Conservation (phyloP, 176 grass and related monocot genomes). For the Lolium multiflorum region DNA sequence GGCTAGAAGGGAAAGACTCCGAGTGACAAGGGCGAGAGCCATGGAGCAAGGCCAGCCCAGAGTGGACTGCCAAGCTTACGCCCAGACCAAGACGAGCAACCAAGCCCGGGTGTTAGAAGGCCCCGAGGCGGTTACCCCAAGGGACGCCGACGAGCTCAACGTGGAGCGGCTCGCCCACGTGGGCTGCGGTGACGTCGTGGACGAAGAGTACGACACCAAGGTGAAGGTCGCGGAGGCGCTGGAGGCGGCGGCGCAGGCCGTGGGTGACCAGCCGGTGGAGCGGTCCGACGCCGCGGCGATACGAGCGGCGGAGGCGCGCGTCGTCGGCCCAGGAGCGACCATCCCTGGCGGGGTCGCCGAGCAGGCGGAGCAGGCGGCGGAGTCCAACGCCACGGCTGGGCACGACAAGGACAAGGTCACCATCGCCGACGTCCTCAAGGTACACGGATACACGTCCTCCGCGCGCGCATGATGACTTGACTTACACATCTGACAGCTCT, state of each 20-base stretch:
- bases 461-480: not conserved
- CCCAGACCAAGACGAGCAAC: too few relatives aligned
- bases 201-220: slow-evolving; percentile 20
- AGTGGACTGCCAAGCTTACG: too few relatives aligned
- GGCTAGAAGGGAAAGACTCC: too few relatives aligned
- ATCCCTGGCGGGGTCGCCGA: slow-evolving; percentile 56
- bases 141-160: too few relatives aligned
- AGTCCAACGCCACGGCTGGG: slow-evolving; percentile 41
- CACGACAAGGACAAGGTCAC: slow-evolving; percentile 50
- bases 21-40: too few relatives aligned
- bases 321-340: not conserved
- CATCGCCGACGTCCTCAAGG: slow-evolving; percentile 58
- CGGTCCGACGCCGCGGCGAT: slow-evolving; percentile 63
- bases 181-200: slow-evolving; percentile 37
- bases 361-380: slow-evolving; percentile 45
- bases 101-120: too few relatives aligned
- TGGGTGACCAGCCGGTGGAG: not conserved
- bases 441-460: slow-evolving; percentile 17
- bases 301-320: slow-evolving; percentile 52
- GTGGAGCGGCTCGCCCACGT: too few relatives aligned
- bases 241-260: slow-evolving; percentile 15
- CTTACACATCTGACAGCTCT: not conserved
- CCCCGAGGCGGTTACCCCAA: too few relatives aligned
- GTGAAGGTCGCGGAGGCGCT: slow-evolving; percentile 39
- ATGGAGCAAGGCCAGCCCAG: too few relatives aligned